Base-by-base conservation (phyloP, 2,329 filamentous ascomycete species). In the Claviceps quebecensis region DNA sequence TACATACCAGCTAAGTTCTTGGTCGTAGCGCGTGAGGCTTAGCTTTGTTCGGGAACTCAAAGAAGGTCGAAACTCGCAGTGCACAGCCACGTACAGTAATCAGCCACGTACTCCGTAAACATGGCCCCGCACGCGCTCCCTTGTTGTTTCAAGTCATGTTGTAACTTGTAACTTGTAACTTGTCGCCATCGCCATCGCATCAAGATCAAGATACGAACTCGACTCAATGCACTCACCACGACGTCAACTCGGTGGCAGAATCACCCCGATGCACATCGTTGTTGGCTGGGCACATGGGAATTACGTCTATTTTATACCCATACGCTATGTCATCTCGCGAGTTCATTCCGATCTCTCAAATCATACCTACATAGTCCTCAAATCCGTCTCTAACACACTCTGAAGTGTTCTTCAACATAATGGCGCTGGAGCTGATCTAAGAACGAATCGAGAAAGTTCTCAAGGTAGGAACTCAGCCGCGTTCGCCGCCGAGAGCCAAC, bases 201-300 rank as follows among this genome's bases (percentile, higher is more conserved):
- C 38, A 17, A 39, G n/a, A n/a, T 14, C 2, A 38, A 16, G 16
- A n/a, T 39, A 16, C 38, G 8, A 29, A 6, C 38, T 39, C 38
- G 38, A 39, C 38, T n/a, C 26, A 73, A 16, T 1, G 58, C 65
- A 8, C 69, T 71, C 17, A 74, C 61, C 19, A 69, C 70, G 57
- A 74, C 1, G 59, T 59, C 46, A 60, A 53, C 48, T 60, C 54
- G 44, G 56, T 60, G 0, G 76, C 77, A 59, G 78, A 64, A 63
- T 82, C 78, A 51, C 81, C 79, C 78, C 73, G 50, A 80, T 76
- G 0, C 78, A 78, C 11, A 77, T 77, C 14, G 55, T 26, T 66
- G 59, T 67, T 63, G 1, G 76, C 77, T 56, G 80, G 74, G 76
- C 76, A 0, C 76, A 77, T 2, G 69, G 71, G 54, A 72, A 80